Percentiles rank a stretch among this genome's conserved stretches.
phyloP scores from a whole-genome alignment of 1,284 basidiomycete species.

The Ceratobasidium sp. region DNA sequence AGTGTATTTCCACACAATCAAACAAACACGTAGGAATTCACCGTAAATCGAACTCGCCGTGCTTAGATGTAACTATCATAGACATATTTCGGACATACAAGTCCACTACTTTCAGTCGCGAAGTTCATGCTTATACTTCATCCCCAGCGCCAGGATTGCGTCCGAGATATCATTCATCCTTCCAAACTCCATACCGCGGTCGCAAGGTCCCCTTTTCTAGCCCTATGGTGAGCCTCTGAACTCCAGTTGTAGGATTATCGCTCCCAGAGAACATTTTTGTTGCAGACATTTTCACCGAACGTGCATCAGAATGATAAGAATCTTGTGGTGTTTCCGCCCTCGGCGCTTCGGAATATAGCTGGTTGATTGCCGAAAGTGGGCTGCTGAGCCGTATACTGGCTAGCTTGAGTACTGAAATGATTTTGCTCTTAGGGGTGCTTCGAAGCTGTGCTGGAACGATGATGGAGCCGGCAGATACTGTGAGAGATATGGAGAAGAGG shows the following conservation, averaged over 20 bases:
- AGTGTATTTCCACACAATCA: too few relatives aligned
- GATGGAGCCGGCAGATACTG: not conserved
- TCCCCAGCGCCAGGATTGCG: too few relatives aligned
- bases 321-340: too few relatives aligned
- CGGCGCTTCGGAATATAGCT: not conserved
- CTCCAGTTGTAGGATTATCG: not conserved
- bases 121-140: too few relatives aligned
- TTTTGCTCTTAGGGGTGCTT: not conserved
- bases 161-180: too few relatives aligned
- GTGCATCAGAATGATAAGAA: not conserved
- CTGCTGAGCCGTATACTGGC: not conserved
- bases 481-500: not conserved
- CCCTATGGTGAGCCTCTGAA: not conserved
- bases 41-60: too few relatives aligned
- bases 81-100: too few relatives aligned
- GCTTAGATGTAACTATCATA: too few relatives aligned
- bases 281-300: not conserved
- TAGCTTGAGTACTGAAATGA: not conserved
- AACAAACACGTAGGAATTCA: too few relatives aligned
- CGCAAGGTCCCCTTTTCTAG: not conserved
- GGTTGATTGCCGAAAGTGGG: not conserved
- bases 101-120: too few relatives aligned
- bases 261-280: not conserved
- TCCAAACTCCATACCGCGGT: constrained; percentile 16
- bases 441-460: not conserved